These are phyloP conservation scores for Aspergillus sp. DNA, from an alignment of 2,329 filamentous ascomycete species.

Conservation along the genomic window DNA sequence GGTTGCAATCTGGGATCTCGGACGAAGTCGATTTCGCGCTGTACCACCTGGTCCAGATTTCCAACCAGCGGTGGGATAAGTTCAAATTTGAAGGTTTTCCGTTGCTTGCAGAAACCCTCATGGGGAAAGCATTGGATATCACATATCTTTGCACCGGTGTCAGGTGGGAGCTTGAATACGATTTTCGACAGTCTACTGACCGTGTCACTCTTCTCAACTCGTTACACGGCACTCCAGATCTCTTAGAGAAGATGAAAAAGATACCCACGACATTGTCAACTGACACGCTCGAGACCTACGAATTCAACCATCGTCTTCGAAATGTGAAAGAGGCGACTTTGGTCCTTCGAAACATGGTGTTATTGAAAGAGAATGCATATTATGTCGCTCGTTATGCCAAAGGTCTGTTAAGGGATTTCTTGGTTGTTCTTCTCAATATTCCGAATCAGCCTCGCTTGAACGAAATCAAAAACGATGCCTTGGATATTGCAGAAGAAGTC, in stretches of 20 bases:
- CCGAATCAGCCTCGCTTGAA: slow-evolving; percentile 61
- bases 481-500: slow-evolving; percentile 86
- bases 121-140: slow-evolving; percentile 74
- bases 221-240: slow-evolving; percentile 58
- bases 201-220: slow-evolving; percentile 55
- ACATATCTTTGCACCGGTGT: slow-evolving; percentile 73
- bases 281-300: slow-evolving; percentile 61
- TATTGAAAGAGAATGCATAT: slow-evolving; percentile 76
- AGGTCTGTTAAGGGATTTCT: slow-evolving; percentile 63
- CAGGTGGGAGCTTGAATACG: slow-evolving; percentile 71
- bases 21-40: slow-evolving; percentile 87
- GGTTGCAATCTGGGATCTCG: slow-evolving; percentile 68
- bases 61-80: slow-evolving; percentile 87
- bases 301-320: slow-evolving; percentile 62
- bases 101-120: slow-evolving; percentile 75
- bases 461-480: slow-evolving; percentile 81
- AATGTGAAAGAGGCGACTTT: slow-evolving; percentile 78
- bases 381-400: slow-evolving; percentile 65
- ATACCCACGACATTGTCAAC: slow-evolving; percentile 54
- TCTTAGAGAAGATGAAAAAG: slow-evolving; percentile 62
- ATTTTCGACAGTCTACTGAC: slow-evolving; percentile 44
- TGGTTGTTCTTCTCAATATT: slow-evolving; percentile 73
- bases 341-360: slow-evolving; percentile 92
- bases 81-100: slow-evolving; percentile 91
- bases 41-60: slow-evolving; percentile 91